Conservation (phyloP, 257 asterid genomes). For the Solanum boliviense region DNA sequence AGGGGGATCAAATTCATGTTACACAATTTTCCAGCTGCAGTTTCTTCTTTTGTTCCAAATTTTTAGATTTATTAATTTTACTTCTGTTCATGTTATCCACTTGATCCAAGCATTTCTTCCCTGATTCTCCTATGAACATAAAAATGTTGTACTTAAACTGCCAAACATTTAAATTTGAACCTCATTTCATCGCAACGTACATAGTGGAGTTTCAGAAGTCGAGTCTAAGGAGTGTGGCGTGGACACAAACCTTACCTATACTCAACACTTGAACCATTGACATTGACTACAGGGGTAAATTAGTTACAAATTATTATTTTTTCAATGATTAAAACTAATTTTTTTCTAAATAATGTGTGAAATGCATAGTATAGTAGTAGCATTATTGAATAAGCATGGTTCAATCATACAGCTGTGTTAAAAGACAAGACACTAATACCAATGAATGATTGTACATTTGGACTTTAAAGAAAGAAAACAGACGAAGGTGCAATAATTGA, state of each 20-base stretch:
- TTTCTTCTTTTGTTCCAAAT: not conserved
- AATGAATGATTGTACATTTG: not conserved
- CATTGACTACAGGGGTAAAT: too few species aligned
- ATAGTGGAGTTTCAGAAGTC: rapidly evolving
- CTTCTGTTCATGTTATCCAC: not conserved
- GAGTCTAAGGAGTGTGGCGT: too few species aligned
- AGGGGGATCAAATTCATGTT: not conserved
- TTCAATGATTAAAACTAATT: not conserved
- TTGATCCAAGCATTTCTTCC: not conserved
- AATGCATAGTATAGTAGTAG: not conserved
- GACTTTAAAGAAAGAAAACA: not conserved
- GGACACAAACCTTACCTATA: too few species aligned
- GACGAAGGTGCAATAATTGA: not conserved
- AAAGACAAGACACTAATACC: not conserved
- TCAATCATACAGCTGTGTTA: not conserved
- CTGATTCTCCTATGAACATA: not conserved
- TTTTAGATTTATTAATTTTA: not conserved
- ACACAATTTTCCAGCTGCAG: not conserved
- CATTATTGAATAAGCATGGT: not conserved
- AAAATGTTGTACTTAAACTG: not conserved
- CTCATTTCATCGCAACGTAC: not conserved
- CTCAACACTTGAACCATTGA: too few species aligned
- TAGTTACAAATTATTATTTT: too few species aligned
- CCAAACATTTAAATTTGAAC: not conserved
- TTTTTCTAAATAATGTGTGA: not conserved